phyloP scores from a whole-genome alignment of 208 protist genomes.

The Acanthamoeba rhysodes region DNA sequence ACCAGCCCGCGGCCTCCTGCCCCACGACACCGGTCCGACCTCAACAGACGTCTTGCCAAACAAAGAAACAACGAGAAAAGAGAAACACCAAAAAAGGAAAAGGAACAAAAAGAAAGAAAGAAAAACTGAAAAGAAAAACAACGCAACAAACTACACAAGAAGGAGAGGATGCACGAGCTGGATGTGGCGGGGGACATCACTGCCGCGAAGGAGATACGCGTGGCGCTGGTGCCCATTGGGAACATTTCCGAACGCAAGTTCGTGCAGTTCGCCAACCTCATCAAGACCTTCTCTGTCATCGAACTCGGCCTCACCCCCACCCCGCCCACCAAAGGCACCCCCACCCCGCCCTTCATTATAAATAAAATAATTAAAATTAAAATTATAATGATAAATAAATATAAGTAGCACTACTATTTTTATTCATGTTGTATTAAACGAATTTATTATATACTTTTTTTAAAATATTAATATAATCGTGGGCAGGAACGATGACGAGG shows the following conservation, averaged over 20 bases:
- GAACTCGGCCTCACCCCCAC: slow-evolving; percentile 29
- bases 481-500: neutral
- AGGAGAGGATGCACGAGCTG: slow-evolving; percentile 23
- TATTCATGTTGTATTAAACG: no score
- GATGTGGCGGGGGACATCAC: slow-evolving; percentile 46
- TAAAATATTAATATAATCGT: neutral
- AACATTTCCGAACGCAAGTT: slow-evolving; percentile 71
- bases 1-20: no score
- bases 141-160: neutral
- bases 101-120: neutral
- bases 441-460: no score
- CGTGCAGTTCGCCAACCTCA: slow-evolving; percentile 49
- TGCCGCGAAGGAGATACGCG: slow-evolving; percentile 33
- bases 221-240: slow-evolving; percentile 40
- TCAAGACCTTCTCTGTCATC: slow-evolving; percentile 48
- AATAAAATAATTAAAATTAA: neutral
- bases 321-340: neutral
- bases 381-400: neutral
- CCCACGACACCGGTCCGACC: no score
- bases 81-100: no score
- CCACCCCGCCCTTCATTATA: neutral
- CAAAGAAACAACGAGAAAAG: no score
- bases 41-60: no score
- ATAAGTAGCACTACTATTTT: no score
- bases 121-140: neutral